Conservation (phyloP, 768 basidiomycete genomes). For the Hericium coralloides region DNA sequence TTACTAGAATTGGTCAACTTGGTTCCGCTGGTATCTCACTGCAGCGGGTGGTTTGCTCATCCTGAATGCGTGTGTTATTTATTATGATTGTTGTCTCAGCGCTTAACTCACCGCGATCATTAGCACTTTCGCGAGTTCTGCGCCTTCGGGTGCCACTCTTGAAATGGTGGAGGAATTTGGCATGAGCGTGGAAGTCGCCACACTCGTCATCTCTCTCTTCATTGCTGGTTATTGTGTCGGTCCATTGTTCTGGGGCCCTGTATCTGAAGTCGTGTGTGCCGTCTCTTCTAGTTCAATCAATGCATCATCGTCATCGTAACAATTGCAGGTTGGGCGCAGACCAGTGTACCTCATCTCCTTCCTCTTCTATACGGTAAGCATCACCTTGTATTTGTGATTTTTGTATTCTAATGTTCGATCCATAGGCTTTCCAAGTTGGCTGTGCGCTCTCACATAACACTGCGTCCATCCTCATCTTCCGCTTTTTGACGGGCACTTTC, state of each 20-base stretch:
- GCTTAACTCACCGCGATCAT: background rate
- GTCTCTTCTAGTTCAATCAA: conserved; percentile 26
- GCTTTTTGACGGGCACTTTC: conserved; percentile 64
- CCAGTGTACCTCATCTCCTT: conserved; percentile 50
- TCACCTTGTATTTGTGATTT: background rate
- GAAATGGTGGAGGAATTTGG: conserved; percentile 37
- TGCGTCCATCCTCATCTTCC: conserved; percentile 53
- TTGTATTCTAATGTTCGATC: background rate
- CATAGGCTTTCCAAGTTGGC: conserved; percentile 52
- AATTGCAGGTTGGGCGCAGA: conserved; percentile 35
- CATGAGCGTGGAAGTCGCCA: conserved; percentile 41
- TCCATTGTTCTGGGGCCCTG: conserved; percentile 13
- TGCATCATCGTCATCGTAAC: conserved; percentile 11
- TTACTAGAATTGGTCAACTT: conserved; percentile 39
- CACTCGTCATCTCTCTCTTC: conserved; percentile 52
- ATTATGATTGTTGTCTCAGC: background rate
- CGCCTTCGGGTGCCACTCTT: conserved; percentile 40
- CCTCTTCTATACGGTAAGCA: conserved; percentile 40
- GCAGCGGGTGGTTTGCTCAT: conserved; percentile 40
- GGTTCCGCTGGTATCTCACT: conserved; percentile 43
- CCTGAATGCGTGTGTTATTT: conserved; percentile 39
- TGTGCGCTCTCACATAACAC: conserved; percentile 55
- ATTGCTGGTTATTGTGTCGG: conserved; percentile 56
- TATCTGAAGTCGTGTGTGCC: conserved; percentile 24
- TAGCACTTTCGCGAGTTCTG: conserved; percentile 58